Conservation (phyloP, 176 grass and related monocot genomes). For the Echinochloa phyllopogon region DNA sequence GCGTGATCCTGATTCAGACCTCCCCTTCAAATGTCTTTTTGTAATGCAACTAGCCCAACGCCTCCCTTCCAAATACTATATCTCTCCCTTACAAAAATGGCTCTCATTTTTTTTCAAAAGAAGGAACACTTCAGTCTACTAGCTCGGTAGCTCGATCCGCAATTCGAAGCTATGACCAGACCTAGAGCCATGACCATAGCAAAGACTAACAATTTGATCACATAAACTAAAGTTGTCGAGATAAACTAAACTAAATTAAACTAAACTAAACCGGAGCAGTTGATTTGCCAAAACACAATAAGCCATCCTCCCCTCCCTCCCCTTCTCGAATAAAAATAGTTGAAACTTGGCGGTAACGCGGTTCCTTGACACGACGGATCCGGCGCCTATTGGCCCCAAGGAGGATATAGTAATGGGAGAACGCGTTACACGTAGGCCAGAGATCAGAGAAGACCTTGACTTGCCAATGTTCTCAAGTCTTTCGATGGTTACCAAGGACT, state of each 20-base stretch:
- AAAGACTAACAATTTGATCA: not conserved
- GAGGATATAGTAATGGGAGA: conserved; percentile 14
- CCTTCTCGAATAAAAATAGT: not conserved
- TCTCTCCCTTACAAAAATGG: not conserved
- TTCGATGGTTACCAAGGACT: not conserved
- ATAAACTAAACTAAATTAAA: not conserved
- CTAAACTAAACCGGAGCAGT: not conserved
- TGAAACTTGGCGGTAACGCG: conserved; percentile 39
- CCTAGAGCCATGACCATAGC: not conserved
- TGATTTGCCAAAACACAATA: conserved; percentile 7
- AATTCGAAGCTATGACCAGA: conserved; percentile 24
- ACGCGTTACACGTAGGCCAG: conserved; percentile 57
- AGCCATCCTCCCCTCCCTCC: not conserved
- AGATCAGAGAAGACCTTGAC: conserved; percentile 47
- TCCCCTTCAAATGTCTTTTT: not conserved
- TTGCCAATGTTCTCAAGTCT: conserved; percentile 23
- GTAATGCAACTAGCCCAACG: conserved; percentile 12
- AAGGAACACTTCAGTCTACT: not conserved
- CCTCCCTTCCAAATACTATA: not conserved
- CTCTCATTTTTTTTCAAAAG: not conserved
- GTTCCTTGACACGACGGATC: conserved; percentile 44
- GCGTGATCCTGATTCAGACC: conserved; percentile 4
- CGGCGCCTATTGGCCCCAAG: not conserved
- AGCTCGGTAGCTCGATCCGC: too few relatives aligned
- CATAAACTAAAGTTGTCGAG: conserved; percentile 1